A percentile compares a stretch with the other conserved stretches of the same genome.
phyloP scores from a whole-genome alignment of 2,329 filamentous ascomycete species.

The Dothidotthia symphoricarpi region DNA sequence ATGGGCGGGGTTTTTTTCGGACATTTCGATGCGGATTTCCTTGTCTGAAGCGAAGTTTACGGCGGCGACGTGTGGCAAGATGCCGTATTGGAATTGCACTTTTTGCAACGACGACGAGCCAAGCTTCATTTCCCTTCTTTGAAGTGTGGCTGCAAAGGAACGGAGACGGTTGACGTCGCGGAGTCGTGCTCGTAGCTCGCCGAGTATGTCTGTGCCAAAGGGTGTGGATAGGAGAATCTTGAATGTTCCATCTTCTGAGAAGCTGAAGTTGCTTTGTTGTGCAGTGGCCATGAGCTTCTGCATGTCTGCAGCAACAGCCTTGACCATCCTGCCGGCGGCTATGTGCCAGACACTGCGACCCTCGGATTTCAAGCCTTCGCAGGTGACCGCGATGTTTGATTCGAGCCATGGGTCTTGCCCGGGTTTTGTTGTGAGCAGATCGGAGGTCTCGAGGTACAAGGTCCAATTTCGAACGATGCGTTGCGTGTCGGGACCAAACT shows the following conservation, averaged over 20 bases:
- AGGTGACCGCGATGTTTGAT: constrained; percentile 28
- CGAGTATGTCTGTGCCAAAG: constrained; percentile 60
- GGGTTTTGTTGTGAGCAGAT: constrained; percentile 23
- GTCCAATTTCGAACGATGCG: constrained; percentile 26
- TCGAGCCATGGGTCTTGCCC: constrained; percentile 32
- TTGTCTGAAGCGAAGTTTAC: constrained; percentile 55
- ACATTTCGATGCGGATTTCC: constrained; percentile 58
- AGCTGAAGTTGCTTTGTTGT: constrained; percentile 62
- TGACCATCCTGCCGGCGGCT: constrained; percentile 41
- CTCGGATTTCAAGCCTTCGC: constrained; percentile 31
- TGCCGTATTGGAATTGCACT: constrained; percentile 67
- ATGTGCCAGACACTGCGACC: constrained; percentile 42
- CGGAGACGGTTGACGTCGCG: constrained; percentile 69
- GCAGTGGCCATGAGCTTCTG: constrained; percentile 41
- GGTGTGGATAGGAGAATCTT: constrained; percentile 59
- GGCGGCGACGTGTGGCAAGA: constrained; percentile 52
- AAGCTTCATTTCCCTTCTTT: constrained; percentile 56
- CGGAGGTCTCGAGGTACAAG: constrained; percentile 28
- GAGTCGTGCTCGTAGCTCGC: constrained; percentile 59
- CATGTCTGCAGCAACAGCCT: constrained; percentile 36
- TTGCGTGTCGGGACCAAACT: constrained; percentile 13
- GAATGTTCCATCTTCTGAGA: constrained; percentile 63
- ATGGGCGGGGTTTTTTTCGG: constrained; percentile 65
- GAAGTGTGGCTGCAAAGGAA: constrained; percentile 65
- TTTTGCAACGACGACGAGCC: constrained; percentile 57